Base-by-base conservation (phyloP, 73 alveolate species). In the Paramecium pentaurelia region DNA sequence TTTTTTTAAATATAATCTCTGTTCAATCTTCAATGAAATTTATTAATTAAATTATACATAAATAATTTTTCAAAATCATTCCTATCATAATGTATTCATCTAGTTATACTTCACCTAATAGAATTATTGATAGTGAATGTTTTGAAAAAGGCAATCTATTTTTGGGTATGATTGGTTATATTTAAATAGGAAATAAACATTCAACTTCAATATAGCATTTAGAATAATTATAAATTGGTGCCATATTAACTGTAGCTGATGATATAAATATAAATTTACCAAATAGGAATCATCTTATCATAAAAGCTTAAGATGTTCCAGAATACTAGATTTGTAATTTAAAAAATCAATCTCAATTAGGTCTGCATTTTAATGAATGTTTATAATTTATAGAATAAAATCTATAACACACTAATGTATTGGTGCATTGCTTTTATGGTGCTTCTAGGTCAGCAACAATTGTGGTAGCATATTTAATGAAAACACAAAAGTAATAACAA, bases 401-500 rank as follows among this genome's bases (percentile, higher is more conserved):
- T 42, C 68, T 34, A 1, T 8, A 60, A 73, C 30, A 32, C 3
- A 87, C 93, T 6, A 87, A 64, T 87, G 93, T 87, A 8, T 20
- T 60, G 37, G 88, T 87, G 4, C 93, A 87, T 36, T 87, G 93
- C 27, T 34, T 16, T 34, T 9, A 28, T 25, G 93, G 93, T 22
- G 42, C 71, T 0, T 87, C 93, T n/a, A 87, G 93, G 64, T 47
- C 86, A 47, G 84, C 93, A 27, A 60, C 93, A 5, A 87, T 87
- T 4, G 75, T 64, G 36, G 68, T 45, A 30, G 68, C 93, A 18
- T 87, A 47, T 87, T 18, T 87, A 12, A 45, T 87, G 88, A 87
- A 64, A 47, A 38, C 34, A 0, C 38, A 40, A n/a, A 10, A 18
- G 77, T 60, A 30, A 60, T 18, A 2, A 3, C 0, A 11, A 27